phyloP scores from a whole-genome alignment of 768 basidiomycete species.

The Fomitopsis serialis region DNA sequence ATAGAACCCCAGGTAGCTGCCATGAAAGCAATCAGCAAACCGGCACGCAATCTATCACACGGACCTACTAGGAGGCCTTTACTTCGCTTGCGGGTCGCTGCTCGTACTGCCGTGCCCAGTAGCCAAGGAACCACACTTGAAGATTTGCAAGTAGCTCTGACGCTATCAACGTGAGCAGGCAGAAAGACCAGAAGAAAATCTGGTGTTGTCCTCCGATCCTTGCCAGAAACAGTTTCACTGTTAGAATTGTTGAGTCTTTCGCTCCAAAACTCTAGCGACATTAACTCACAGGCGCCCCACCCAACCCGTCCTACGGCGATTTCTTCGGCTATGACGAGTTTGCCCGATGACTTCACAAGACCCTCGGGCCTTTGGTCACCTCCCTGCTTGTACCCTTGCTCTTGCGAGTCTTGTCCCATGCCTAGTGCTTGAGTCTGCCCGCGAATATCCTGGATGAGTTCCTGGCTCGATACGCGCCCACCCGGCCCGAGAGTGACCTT shows the following conservation, averaged over 20 bases:
- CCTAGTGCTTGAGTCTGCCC: constrained; percentile 32
- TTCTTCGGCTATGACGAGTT: constrained; percentile 61
- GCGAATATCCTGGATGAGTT: constrained; percentile 43
- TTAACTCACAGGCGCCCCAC: too few species aligned
- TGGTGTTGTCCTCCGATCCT: constrained; percentile 16
- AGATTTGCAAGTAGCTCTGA: constrained; percentile 11
- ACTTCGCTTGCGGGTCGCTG: constrained; percentile 28
- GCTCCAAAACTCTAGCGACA: too few species aligned
- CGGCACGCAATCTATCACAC: background rate
- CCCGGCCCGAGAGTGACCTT: constrained; percentile 50
- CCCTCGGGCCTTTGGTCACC: constrained; percentile 9
- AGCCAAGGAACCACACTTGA: constrained; percentile 40
- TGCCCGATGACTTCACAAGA: constrained; percentile 28
- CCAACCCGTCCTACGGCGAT: constrained; percentile 54
- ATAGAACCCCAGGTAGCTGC: constrained; percentile 47
- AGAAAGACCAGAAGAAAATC: constrained; percentile 27
- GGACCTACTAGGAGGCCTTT: constrained; percentile 26
- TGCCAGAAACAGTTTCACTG: constrained; percentile 27
- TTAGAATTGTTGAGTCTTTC: too few species aligned
- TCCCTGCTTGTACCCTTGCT: constrained; percentile 19
- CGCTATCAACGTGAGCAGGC: constrained; percentile 14
- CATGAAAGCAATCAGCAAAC: background rate
- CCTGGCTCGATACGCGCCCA: constrained; percentile 46
- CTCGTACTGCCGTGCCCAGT: constrained; percentile 40
- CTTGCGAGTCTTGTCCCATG: constrained; percentile 20